Evolutionary conservation across 805 yeast species (phyloP).

Genomic region (Myxozyma lipomycoides): DNA sequence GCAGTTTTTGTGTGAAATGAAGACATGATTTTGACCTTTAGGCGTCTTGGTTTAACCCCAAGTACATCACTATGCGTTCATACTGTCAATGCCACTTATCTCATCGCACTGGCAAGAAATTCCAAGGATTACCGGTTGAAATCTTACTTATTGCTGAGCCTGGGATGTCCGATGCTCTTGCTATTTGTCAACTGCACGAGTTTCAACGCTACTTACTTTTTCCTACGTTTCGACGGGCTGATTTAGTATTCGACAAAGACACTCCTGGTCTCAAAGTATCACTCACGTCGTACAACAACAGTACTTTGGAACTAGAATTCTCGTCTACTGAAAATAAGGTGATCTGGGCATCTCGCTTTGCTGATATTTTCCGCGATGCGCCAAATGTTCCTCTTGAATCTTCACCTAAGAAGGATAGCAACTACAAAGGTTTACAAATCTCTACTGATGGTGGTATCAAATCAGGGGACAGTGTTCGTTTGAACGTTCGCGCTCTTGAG

Average conservation of each 20-base stretch:
- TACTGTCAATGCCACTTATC: conserved; percentile 23
- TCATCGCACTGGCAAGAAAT: conserved; percentile 24
- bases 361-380: conserved; percentile 17
- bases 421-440: conserved; percentile 17
- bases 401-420: conserved; percentile 1
- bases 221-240: conserved; percentile 24
- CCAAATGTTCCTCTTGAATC: conserved; percentile 11
- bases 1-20: no score
- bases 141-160: conserved; percentile 22
- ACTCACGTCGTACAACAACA: conserved; percentile 20
- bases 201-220: conserved; percentile 22
- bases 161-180: conserved; percentile 18
- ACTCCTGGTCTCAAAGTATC: conserved; percentile 1
- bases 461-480: not conserved
- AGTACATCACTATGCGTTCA: conserved; percentile 20
- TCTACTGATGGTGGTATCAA: not conserved
- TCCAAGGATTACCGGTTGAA: conserved; percentile 27
- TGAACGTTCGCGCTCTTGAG: conserved; percentile 18
- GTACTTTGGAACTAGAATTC: conserved; percentile 16
- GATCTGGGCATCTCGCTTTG: conserved; percentile 16
- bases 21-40: not conserved
- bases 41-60: conserved; percentile 19
- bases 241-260: conserved; percentile 12
- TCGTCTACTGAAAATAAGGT: conserved; percentile 16
- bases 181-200: conserved; percentile 26